phyloP scores from a whole-genome alignment of 164 flowering plant genomes.

The Taxillus chinensis region DNA sequence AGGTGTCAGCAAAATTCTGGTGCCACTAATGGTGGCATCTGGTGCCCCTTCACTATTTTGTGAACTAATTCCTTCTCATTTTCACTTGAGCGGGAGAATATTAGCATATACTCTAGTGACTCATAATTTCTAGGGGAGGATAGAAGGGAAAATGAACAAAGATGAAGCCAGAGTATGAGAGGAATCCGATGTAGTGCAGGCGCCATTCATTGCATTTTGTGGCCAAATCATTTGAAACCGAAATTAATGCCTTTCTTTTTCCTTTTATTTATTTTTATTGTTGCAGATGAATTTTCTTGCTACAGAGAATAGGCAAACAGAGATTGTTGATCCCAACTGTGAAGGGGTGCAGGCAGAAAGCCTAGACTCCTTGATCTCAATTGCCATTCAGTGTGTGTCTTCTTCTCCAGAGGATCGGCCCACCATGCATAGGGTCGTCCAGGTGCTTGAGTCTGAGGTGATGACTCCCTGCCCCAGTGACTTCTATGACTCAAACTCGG shows the following conservation, averaged over 20 bases:
- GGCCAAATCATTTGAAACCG: no score
- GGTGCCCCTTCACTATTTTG: no score
- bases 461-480: conserved; percentile 97
- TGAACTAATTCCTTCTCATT: no score
- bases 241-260: conserved; percentile 3
- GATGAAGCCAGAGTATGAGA: no score
- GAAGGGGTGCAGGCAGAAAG: conserved; percentile 71
- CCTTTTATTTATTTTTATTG: not conserved
- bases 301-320: conserved; percentile 63
- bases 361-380: conserved; percentile 66
- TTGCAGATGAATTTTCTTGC: conserved; percentile 82
- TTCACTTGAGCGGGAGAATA: no score
- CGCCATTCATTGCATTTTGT: no score
- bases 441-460: conserved; percentile 81
- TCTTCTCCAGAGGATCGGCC: conserved; percentile 83
- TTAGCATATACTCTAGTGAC: no score
- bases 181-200: no score
- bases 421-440: conserved; percentile 89
- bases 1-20: no score
- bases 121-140: no score
- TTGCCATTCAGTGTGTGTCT: conserved; percentile 83
- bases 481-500: conserved; percentile 84
- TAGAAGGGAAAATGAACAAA: no score
- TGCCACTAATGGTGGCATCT: no score
- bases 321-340: conserved; percentile 74